Evolutionary conservation across 1,284 basidiomycete species (phyloP), one percentile per base, ranked within the genome.

Genomic region (Vanrija humicola): DNA sequence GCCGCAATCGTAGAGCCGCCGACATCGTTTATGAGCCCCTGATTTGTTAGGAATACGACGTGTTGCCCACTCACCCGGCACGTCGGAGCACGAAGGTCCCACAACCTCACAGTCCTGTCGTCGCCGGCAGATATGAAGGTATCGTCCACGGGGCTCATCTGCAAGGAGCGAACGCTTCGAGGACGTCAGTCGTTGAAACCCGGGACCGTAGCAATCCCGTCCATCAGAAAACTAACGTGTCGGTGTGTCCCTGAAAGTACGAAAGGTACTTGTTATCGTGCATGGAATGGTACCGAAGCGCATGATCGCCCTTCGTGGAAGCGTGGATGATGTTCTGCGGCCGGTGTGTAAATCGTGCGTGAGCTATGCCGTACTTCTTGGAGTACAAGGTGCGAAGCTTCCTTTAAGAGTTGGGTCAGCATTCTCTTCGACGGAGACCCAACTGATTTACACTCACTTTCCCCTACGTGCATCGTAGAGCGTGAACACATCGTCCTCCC

Each of bases 231-330:
- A 64, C 79, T 54, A 21, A 81, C 80, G 67, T 83, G 47, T 82
- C 86, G 65, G 87, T 92, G 78, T 99, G 96, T 0, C 96, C 96
- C 65, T 86, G 88, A 79, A 95, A 98, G 77, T 98, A 98, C 63
- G 89, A 86, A 29, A 97, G 78, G 71, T 94, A 99, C 73, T 88
- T 90, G 81, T 97, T 97, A 81, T 96, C 91, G 76, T 97, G 90
- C 55, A 97, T 74, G 2, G 90, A 92, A 66, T 96, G 91, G 74
- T 98, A 97, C 23, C 96, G 86, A 58, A 99, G 84, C 1, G 90
- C 91, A 67, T 98, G 62, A 65, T 79, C 90, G 71, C 89, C 90
- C 74, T 96, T 97, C 6, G 94, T 98, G 1, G 90, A 94, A 1
- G 95, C 90, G 69, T 98, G 86, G 3, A 98, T 75, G 54, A 98